Conservation (phyloP, 2,329 filamentous ascomycete species). For the Aspergillus eucalypticola region DNA sequence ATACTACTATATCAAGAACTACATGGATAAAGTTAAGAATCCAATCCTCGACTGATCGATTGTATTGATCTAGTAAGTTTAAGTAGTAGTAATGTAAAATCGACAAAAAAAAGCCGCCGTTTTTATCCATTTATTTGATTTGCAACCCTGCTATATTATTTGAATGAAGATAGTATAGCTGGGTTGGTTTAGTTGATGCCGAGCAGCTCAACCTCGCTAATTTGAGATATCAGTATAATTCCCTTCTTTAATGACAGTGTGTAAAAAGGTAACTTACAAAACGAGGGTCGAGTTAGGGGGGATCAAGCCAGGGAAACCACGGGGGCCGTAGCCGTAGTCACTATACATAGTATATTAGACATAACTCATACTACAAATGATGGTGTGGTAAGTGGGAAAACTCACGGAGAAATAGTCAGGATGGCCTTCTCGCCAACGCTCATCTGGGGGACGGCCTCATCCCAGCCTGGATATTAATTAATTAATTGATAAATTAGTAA, state of each 20-base stretch:
- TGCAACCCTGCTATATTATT: neutral
- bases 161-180: neutral
- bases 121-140: neutral
- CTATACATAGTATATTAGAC: constrained; percentile 21
- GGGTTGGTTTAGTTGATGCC: neutral
- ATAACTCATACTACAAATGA: too few relatives aligned
- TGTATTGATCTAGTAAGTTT: neutral
- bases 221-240: neutral
- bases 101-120: neutral
- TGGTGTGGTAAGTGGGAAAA: too few relatives aligned
- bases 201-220: constrained; percentile 15
- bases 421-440: constrained; percentile 86
- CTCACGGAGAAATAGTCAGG: constrained; percentile 75
- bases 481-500: neutral
- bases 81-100: neutral
- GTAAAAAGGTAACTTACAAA: constrained; percentile 75
- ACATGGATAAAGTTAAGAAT: too few relatives aligned
- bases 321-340: constrained; percentile 43
- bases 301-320: constrained; percentile 75
- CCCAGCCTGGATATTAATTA: constrained; percentile 60
- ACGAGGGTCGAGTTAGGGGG: constrained; percentile 73
- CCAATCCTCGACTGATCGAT: neutral
- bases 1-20: too few relatives aligned
- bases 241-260: too few relatives aligned
- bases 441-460: constrained; percentile 83